Evolutionary conservation across 352 stramenopile species (phyloP).

Genomic region (Globisporangium solare): DNA sequence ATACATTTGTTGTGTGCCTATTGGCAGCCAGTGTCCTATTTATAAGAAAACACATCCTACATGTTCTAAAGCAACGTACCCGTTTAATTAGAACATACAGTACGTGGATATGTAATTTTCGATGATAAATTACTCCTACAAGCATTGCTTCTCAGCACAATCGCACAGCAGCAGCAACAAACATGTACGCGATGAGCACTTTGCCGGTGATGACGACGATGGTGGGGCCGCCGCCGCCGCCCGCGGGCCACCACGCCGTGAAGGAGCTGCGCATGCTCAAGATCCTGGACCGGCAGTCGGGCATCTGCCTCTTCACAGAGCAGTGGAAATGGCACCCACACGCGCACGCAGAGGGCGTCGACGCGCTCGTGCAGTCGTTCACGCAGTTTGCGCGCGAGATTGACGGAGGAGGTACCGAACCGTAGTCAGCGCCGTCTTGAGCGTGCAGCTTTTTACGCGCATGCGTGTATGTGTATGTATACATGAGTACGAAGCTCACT

Average conservation of each 20-base stretch:
- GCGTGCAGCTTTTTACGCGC: too few relatives aligned
- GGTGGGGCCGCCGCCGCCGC: background rate
- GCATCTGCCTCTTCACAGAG: conserved; percentile 71
- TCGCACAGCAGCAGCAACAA: background rate
- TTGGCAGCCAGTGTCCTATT: too few relatives aligned
- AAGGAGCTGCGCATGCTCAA: conserved; percentile 67
- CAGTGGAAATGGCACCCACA: conserved; percentile 82
- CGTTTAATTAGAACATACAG: too few relatives aligned
- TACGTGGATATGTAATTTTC: background rate
- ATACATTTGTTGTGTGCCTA: background rate
- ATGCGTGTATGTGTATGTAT: background rate
- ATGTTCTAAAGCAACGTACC: too few relatives aligned
- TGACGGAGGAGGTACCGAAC: conserved; percentile 53
- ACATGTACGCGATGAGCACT: background rate
- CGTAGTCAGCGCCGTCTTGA: too few relatives aligned
- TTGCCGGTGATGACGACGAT: background rate
- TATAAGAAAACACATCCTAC: too few relatives aligned
- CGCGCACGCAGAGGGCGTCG: conserved; percentile 62
- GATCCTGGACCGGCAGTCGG: conserved; percentile 59
- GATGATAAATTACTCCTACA: background rate
- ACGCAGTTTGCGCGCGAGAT: conserved; percentile 84
- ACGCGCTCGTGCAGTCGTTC: conserved; percentile 79
- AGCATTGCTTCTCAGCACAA: background rate
- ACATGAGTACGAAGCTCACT: too few relatives aligned
- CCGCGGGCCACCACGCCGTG: conserved; percentile 4